Base-by-base conservation (phyloP, 202 grass and related monocot genomes). In the Digitaria exilis region DNA sequence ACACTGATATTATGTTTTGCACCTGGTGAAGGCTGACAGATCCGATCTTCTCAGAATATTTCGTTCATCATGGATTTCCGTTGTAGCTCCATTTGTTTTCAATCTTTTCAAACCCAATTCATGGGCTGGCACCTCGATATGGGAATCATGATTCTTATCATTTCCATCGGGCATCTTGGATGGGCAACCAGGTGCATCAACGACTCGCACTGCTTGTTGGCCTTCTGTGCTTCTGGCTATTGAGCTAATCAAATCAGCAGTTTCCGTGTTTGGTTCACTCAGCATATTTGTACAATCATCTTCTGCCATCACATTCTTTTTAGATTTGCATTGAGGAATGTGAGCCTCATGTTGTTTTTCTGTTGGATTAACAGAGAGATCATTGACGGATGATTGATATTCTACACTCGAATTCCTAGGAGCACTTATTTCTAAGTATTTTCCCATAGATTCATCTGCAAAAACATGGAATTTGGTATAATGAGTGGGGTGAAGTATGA, bases 1-100 rank as follows among this genome's bases (percentile, higher is more conserved):
- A 90, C 86, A 92, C 69, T 86, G 87, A 92, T 90, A 71, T 87
- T 88, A 83, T 94, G 67, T 91, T 87, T 90, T 92, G 75, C 89
- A 99, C 96, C 89, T 99, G 81, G 93, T 90, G 83, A 99, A 96
- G 51, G 96, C 93, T 52, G 93, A 98, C 19, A 82, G 64, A 60
- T 96, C 81, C 41, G 89, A 96, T 84, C 88, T 87, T 87, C 83
- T 94, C 28, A 92, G 61, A 79, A 90, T 82, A 54, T 93, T 95
- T 44, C 61, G 32, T 56, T 84, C 87, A 78, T 98, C 87, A 42
- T 85, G 87, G 66, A 75, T 75, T 75, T 75, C 82, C 4, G 54
- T 79, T 87, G 67, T 59, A 39, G 81, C 79, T 78, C 77, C 83
- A 72, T 75, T 66, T 88, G 93, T 87, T 84, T 87, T 89, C 49